Evolutionary conservation across 176 grass and related monocot genomes (phyloP), one percentile per base, ranked within the genome.

Genomic region (Musa troglodytarum): DNA sequence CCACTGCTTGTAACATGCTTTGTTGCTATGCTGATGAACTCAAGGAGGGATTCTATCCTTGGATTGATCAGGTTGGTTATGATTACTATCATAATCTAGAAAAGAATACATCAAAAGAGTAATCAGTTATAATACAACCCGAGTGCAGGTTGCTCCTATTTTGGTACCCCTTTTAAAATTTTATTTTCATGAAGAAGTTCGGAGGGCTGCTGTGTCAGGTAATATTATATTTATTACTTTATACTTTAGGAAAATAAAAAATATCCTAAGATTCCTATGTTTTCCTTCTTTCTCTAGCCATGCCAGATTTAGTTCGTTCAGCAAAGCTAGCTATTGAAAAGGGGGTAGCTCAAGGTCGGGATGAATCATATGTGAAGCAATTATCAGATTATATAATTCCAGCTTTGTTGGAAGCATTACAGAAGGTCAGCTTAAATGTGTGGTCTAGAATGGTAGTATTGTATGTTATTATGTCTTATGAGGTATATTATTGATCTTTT

Each of bases 1-100:
- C 96, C 63, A 99, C 96, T 29, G 96, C 96, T 76, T 99, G 96
- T 77, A 99, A 99, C 78, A 99, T 99, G 96, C 91, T 99, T 7
- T 95, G 96, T 81, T 99, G 96, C 63, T 99, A 99, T 83, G 96
- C 91, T 73, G 96, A 99, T 89, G 96, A 99, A 63, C 91, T 99
- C 22, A 94, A 99, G 73, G 96, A 99, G 76, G 96, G 96, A 2
- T 99, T 99, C 88, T 99, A 88, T 75, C 96, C 96, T 58, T 99
- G 96, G 96, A 95, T 99, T 53, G 96, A 99, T 81, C 91, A 99
- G 95, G 95, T 99, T 85, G 69, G 52, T 65, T 77, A 28, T 85
- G 72, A 68, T 71, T 23, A 52, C 9, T 58, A 24, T 52, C 21
- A 49, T 34, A 55, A 16, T 28, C 57, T 26, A 19, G 13, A 19